A percentile compares a stretch with the other conserved stretches of the same genome.
These are phyloP conservation scores for Waitea zeae DNA, from an alignment of 1,284 basidiomycete genomes.

Conservation along the genomic window DNA sequence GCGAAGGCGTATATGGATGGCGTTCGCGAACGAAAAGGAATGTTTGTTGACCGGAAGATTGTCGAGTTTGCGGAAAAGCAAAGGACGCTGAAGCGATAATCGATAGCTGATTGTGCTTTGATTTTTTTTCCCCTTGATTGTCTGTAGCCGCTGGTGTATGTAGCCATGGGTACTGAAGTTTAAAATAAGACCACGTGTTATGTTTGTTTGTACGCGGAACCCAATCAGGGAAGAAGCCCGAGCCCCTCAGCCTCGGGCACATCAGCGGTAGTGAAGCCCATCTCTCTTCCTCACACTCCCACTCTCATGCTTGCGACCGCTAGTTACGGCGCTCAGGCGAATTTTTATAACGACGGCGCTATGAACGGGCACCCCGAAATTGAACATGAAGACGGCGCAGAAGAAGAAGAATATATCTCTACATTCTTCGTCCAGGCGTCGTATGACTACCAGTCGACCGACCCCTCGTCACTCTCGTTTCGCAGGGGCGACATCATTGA, in stretches of 20 bases:
- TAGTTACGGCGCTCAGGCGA: not conserved
- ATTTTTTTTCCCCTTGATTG: not conserved
- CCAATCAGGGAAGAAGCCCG: not conserved
- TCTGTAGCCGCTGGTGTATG: not conserved
- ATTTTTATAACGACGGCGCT: not conserved
- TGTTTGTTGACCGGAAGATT: slow-evolving; percentile 88
- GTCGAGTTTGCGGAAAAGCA: slow-evolving; percentile 94
- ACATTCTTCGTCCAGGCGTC: slow-evolving; percentile 82
- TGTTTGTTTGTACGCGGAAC: not conserved
- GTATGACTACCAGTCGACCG: slow-evolving; percentile 85
- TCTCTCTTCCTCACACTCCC: not conserved
- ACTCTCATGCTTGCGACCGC: not conserved
- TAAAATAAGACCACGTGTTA: not conserved
- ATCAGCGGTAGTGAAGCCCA: too few species aligned
- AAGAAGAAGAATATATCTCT: slow-evolving; percentile 40
- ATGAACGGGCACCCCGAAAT: not conserved
- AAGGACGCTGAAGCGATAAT: slow-evolving; percentile 77
- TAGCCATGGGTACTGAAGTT: not conserved
- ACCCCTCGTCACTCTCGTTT: slow-evolving; percentile 82
- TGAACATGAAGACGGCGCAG: too few species aligned
- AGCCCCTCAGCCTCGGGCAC: not conserved
- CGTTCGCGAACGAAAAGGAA: slow-evolving; percentile 85
- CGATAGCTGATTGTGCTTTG: too few species aligned
- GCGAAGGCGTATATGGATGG: slow-evolving; percentile 89
- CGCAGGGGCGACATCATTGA: slow-evolving; percentile 81